A percentile compares a stretch with the other conserved stretches of the same genome.
These are phyloP conservation scores for Fomitopsis pinicola DNA, from an alignment of 1,284 basidiomycete species.

Conservation along the genomic window DNA sequence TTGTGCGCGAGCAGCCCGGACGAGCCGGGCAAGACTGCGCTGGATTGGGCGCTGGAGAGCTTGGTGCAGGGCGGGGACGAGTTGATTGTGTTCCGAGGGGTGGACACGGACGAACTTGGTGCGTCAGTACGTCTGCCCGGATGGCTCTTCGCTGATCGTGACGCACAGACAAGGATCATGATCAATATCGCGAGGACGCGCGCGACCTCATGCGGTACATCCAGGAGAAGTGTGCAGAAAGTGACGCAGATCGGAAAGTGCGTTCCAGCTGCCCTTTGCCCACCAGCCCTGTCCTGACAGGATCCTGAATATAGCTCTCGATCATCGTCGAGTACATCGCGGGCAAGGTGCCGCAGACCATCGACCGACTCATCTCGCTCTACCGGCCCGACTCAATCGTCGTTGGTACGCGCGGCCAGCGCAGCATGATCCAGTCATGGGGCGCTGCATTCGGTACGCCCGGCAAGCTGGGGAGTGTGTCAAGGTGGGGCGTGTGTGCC, in stretches of 20 bases:
- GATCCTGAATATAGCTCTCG: conserved; percentile 54
- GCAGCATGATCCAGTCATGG: conserved; percentile 54
- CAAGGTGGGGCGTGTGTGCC: conserved; percentile 39
- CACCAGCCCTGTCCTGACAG: not conserved
- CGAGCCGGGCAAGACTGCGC: conserved; percentile 79
- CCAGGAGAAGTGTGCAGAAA: conserved; percentile 78
- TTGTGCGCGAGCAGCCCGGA: conserved; percentile 88
- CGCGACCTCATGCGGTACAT: conserved; percentile 79
- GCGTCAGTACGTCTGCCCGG: conserved; percentile 1
- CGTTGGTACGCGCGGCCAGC: conserved; percentile 84
- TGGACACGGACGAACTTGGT: conserved; percentile 84
- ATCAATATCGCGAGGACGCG: conserved; percentile 85
- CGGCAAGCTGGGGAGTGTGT: conserved; percentile 58
- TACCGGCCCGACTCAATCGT: conserved; percentile 95
- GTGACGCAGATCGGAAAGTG: conserved; percentile 76
- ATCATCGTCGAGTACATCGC: conserved; percentile 94
- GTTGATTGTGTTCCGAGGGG: conserved; percentile 86
- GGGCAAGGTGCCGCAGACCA: conserved; percentile 83
- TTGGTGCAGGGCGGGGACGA: conserved; percentile 94
- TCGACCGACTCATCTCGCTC: conserved; percentile 90
- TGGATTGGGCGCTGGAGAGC: conserved; percentile 87
- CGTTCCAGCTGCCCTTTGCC: conserved; percentile 1
- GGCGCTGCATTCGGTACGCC: conserved; percentile 52
- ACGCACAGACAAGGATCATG: conserved; percentile 67
- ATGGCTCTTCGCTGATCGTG: not conserved